Evolutionary conservation across 1,139 yeast genomes (phyloP), one percentile per base, ranked within the genome.

Genomic region (Zygotorulaspora mrakii): DNA sequence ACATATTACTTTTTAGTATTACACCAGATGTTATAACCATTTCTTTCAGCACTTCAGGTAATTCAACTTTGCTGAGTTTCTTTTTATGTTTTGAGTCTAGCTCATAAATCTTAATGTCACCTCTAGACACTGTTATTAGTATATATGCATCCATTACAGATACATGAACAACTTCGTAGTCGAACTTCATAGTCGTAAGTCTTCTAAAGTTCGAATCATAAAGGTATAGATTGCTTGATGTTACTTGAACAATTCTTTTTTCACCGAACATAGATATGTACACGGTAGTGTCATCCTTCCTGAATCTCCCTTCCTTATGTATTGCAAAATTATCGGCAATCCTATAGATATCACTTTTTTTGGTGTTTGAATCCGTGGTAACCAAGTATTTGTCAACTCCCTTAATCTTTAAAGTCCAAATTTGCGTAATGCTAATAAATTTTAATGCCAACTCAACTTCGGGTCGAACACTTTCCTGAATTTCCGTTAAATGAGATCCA

Each of bases 371-470:
- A 57, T 82, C 89, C 0, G 95, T 84, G 0, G 95, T 84, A 20
- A 88, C 71, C 42, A 88, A 67, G 57, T 74, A 87, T 35, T 65
- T 66, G 52, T 73, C 74, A 32, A 73, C 69, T 35, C 68, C 66
- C 38, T 67, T 62, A 13, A 67, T 43, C 31, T 61, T 57, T 25
- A 81, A 60, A 29, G 86, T 82, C 85, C 91, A 82, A 59, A 87
- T 74, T 50, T 85, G 76, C 44, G 83, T 80, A 24, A 85, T 78
- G 50, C 85, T 81, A 2, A 83, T 77, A 45, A 89, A 88, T 37
- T 80, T 79, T 32, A 89, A 68, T 0, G 94, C 79, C 4, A 86
- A 76, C 37, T 78, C 76, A 27, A 87, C 78, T 0, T 57, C 57
- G 1, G 89, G 89, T 48, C 79, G 79, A 6, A 82, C 70, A 8